Conservation (phyloP, 768 basidiomycete species). For the Podaxis sp. region DNA sequence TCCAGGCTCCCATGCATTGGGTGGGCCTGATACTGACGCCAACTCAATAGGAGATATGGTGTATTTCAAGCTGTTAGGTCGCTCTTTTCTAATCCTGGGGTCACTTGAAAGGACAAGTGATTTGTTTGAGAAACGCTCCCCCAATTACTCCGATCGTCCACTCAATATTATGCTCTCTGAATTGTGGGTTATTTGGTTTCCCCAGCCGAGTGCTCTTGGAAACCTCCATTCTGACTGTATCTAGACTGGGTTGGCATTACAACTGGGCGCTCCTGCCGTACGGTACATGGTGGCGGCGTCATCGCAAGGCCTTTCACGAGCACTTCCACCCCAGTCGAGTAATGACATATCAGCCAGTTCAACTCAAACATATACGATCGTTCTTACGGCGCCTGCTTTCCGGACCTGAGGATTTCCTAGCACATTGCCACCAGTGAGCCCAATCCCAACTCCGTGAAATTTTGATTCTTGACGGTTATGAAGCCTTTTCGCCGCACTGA, state of each 20-base stretch:
- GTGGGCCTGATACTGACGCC: not conserved
- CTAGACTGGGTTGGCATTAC: conserved; percentile 35
- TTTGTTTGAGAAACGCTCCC: conserved; percentile 19
- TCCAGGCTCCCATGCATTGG: not conserved
- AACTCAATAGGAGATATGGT: conserved; percentile 15
- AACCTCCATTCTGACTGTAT: not conserved
- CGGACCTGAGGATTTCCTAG: not conserved
- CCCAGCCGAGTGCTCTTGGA: not conserved
- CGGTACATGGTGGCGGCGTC: conserved; percentile 7
- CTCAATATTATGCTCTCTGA: not conserved
- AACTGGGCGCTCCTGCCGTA: conserved; percentile 29
- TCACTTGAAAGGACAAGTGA: conserved; percentile 14
- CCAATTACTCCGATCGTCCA: conserved; percentile 24
- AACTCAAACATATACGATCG: conserved; percentile 35
- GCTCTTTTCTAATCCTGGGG: conserved; percentile 15
- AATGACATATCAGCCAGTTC: conserved; percentile 18
- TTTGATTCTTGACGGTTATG: not conserved
- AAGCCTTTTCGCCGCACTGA: conserved; percentile 42
- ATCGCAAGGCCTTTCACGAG: conserved; percentile 5
- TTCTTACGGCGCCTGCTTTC: conserved; percentile 33
- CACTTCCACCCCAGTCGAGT: conserved; percentile 2
- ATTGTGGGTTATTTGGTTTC: not conserved
- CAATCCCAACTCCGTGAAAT: not conserved
- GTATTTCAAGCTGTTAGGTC: conserved; percentile 18
- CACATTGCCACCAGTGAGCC: not conserved